Base-by-base conservation (phyloP, 2,329 filamentous ascomycete genomes). In the Xylariaceae sp. region DNA sequence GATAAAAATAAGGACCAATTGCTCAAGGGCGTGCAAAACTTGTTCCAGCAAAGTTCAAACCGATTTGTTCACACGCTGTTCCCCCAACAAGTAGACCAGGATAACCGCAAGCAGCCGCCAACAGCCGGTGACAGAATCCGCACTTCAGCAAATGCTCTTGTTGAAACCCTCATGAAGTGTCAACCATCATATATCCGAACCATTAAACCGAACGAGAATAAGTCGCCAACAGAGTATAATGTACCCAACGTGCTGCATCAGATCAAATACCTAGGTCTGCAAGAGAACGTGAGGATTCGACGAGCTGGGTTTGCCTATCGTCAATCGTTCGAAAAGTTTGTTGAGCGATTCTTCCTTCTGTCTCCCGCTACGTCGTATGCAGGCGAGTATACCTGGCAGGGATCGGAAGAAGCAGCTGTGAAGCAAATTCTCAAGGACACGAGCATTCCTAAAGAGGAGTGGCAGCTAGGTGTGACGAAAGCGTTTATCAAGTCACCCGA, bases 1-100 rank as follows among this genome's bases (percentile, higher is more conserved):
- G 94, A 99, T 73, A 99, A 99, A 82, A 99, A 97, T 80, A 99
- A 97, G 80, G 94, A 99, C 69, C 91, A 95, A 73, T 80, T 99
- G 37, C 79, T 97, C 53, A 99, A 99, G 77, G 94, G 96, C 64
- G 78, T 99, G 35, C 81, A 97, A 45, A 93, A 91, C 68, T 80
- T 99, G 30, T 89, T 96, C 67, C 87, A 88, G 57, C 84, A 85
- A 62, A 97, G 92, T 68, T 82, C 85, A 53, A 97, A 97, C 74
- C 75, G 78, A 15, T 99, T 97, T 65, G 78, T 97, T 8, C 93
- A 96, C 67, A 86, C 84, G 0, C 72, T 99, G 0, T 99, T 99
- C 81, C 94, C 94, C 18, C 77, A 96, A 61, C 85, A 96, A 70
- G 90, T 99, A 57, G 92, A 99, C 68, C 91, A 95, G 71, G 92